Evolutionary conservation across 106 monocot genomes (phyloP).

Genomic region (Acorus calamus): DNA sequence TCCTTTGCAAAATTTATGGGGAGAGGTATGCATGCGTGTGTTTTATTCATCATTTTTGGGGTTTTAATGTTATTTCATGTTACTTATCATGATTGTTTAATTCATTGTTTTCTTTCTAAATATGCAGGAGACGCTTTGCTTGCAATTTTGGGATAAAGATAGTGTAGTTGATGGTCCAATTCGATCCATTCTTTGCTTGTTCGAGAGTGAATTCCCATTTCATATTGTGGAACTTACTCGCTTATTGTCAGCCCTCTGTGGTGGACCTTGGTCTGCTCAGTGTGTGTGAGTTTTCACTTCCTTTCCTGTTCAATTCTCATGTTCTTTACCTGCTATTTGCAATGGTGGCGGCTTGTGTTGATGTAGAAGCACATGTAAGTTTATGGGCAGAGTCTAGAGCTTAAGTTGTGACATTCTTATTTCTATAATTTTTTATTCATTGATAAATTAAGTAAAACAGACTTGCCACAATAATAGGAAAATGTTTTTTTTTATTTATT

Average conservation of each 20-base stretch:
- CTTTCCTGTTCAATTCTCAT: neutral
- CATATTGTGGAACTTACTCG: slow-evolving; percentile 40
- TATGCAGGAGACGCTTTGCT: slow-evolving; percentile 73
- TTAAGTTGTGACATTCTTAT: too few relatives aligned
- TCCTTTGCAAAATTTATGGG: slow-evolving; percentile 62
- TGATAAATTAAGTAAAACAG: too few relatives aligned
- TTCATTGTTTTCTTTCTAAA: neutral
- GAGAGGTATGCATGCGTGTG: slow-evolving; percentile 46
- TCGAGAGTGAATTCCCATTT: slow-evolving; percentile 87
- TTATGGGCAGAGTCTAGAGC: too few relatives aligned
- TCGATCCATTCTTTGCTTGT: slow-evolving; percentile 63
- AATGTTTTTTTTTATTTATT: too few relatives aligned
- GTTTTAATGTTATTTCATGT: neutral
- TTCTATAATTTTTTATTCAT: too few relatives aligned
- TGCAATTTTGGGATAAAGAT: slow-evolving; percentile 94
- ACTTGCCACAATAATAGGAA: too few relatives aligned
- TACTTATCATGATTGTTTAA: neutral
- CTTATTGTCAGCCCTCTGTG: slow-evolving; percentile 78
- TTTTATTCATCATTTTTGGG: neutral
- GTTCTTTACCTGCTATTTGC: neutral
- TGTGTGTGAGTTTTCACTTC: slow-evolving; percentile 67
- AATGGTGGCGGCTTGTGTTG: too few relatives aligned
- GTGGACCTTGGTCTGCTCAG: slow-evolving; percentile 78
- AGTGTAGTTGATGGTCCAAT: slow-evolving; percentile 90
- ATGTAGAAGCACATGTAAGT: too few relatives aligned